Evolutionary conservation across 106 monocot genomes (phyloP).

Genomic region (Alisma plantagoaquatica): DNA sequence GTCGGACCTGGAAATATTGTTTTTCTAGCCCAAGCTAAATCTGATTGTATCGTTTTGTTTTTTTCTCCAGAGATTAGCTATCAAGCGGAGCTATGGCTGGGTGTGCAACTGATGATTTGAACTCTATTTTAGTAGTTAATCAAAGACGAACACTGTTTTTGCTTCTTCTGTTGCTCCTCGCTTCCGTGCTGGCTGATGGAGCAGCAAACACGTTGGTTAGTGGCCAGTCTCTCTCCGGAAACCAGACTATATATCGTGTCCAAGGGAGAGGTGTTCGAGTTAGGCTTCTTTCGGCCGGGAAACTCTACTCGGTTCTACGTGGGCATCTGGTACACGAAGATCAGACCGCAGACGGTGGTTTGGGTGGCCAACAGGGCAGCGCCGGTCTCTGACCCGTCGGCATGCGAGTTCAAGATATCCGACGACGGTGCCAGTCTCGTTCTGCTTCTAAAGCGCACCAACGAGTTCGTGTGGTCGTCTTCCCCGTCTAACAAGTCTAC

Average conservation of each 20-base stretch:
- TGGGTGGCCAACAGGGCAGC: conserved; percentile 11
- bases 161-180: not conserved
- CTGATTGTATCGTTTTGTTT: no score
- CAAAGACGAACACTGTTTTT: no score
- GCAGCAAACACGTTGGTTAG: not conserved
- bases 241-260: conserved; percentile 2
- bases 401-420: conserved; percentile 10
- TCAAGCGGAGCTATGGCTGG: no score
- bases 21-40: no score
- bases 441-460: conserved; percentile 3
- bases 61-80: no score
- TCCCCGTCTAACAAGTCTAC: not conserved
- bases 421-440: conserved; percentile 12
- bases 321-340: not conserved
- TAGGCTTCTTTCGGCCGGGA: conserved; percentile 3
- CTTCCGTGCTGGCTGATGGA: not conserved
- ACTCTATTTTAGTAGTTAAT: no score
- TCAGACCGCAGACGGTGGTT: conserved; percentile 1
- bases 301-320: not conserved
- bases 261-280: not conserved
- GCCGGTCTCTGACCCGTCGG: conserved; percentile 15
- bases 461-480: conserved; percentile 18
- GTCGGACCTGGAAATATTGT: no score
- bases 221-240: not conserved
- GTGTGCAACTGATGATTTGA: no score